Evolutionary conservation across 768 basidiomycete genomes (phyloP).

Genomic region (Candolleomyces eurysporus): DNA sequence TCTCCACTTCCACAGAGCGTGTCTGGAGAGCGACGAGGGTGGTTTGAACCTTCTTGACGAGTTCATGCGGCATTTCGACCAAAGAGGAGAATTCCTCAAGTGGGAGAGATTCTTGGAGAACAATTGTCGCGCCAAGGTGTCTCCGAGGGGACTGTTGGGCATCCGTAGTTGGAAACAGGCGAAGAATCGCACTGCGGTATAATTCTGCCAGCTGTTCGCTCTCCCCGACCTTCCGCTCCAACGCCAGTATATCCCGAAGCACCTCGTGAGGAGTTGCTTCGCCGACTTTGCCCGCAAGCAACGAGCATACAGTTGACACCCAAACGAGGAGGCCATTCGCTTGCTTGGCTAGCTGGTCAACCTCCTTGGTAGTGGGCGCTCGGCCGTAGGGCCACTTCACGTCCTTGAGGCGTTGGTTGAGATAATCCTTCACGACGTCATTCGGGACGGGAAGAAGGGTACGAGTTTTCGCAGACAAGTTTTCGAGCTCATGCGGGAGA

Average conservation of each 20-base stretch:
- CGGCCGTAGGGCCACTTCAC: neutral
- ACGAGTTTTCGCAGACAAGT: neutral
- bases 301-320: neutral
- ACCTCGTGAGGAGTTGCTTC: neutral
- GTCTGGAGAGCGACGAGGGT: neutral
- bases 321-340: neutral
- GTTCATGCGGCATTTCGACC: neutral
- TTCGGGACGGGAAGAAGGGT: neutral
- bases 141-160: neutral
- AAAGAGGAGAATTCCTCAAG: neutral
- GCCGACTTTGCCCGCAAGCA: neutral
- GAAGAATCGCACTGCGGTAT: neutral
- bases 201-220: neutral
- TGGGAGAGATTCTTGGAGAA: constrained; percentile 1
- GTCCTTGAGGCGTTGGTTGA: neutral
- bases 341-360: neutral
- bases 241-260: neutral
- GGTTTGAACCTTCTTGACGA: neutral
- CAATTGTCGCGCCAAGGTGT: neutral
- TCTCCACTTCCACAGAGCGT: neutral
- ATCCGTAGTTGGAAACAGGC: neutral
- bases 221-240: neutral
- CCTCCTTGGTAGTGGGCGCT: neutral
- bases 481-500: neutral
- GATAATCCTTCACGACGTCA: neutral